Conservation (phyloP, 2,329 filamentous ascomycete genomes). For the Ascocoryne sarcoides region DNA sequence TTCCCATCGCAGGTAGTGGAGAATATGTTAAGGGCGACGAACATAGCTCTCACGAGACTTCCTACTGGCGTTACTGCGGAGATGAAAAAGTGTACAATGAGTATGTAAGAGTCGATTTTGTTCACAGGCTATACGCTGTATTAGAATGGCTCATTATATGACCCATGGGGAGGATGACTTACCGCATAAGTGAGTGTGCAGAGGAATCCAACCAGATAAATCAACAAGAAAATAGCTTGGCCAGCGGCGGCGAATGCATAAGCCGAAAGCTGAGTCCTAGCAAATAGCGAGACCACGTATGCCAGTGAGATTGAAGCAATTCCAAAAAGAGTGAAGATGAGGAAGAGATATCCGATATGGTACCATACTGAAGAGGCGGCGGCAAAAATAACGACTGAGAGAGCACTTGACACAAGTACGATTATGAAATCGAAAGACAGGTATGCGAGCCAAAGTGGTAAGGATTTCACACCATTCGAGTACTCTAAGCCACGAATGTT, state of each 20-base stretch:
- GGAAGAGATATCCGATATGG: constrained; percentile 69
- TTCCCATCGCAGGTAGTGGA: constrained; percentile 64
- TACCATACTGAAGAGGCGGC: constrained; percentile 63
- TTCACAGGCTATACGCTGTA: constrained; percentile 43
- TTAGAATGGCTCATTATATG: constrained; percentile 1
- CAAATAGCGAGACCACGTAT: constrained; percentile 75
- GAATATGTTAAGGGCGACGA: constrained; percentile 76
- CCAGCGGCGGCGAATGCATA: constrained; percentile 76
- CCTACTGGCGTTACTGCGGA: constrained; percentile 68
- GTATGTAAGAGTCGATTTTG: constrained; percentile 56
- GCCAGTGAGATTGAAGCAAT: constrained; percentile 66
- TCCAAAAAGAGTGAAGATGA: constrained; percentile 74
- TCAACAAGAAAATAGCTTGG: constrained; percentile 63
- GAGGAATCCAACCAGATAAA: constrained; percentile 66
- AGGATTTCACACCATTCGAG: constrained; percentile 77
- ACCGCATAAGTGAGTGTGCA: constrained; percentile 62
- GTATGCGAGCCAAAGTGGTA: constrained; percentile 81
- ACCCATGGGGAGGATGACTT: constrained; percentile 1
- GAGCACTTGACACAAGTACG: constrained; percentile 55
- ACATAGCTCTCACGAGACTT: constrained; percentile 64
- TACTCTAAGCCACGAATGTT: constrained; percentile 82
- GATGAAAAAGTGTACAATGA: constrained; percentile 67
- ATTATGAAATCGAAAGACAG: constrained; percentile 71
- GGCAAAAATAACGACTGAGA: constrained; percentile 62
- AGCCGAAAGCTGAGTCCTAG: constrained; percentile 68